phyloP scores from a whole-genome alignment of 331 rosid species.

The Acacia pycnantha region DNA sequence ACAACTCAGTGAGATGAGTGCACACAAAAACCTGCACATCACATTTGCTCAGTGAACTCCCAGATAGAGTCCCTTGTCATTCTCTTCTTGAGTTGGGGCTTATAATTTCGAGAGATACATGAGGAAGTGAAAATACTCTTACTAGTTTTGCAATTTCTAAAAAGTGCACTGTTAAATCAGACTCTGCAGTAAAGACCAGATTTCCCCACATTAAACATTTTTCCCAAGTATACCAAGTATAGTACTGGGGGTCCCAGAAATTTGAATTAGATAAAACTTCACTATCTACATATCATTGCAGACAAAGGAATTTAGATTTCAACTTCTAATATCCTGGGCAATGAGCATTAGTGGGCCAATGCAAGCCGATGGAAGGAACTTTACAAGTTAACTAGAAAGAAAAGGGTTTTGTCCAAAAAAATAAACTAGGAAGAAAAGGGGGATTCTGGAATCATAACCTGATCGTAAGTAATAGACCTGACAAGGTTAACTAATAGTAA shows the following conservation, averaged over 20 bases:
- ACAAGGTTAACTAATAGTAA: neutral
- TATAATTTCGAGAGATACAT: neutral
- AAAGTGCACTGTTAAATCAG: neutral
- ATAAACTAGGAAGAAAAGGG: neutral
- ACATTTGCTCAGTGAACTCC: constrained; percentile 27
- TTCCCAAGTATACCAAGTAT: neutral
- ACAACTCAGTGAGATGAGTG: constrained; percentile 91
- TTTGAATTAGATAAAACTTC: neutral
- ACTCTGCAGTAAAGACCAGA: neutral
- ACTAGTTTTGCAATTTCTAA: neutral
- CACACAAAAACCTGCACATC: constrained; percentile 72
- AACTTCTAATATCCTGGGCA: neutral
- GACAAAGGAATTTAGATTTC: neutral
- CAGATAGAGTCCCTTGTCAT: neutral
- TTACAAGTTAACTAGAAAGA: neutral
- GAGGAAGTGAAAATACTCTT: constrained; percentile 15
- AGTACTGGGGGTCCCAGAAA: neutral
- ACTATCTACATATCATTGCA: neutral
- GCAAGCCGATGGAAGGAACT: neutral
- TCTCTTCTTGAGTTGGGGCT: constrained; percentile 13
- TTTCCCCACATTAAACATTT: neutral
- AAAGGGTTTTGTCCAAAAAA: neutral
- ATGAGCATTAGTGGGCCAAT: neutral
- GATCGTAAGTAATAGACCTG: neutral
- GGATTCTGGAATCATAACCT: neutral